Base-by-base conservation (phyloP, 225 moss, liverwort and hornwort genomes). In the Climacium dendroides region DNA sequence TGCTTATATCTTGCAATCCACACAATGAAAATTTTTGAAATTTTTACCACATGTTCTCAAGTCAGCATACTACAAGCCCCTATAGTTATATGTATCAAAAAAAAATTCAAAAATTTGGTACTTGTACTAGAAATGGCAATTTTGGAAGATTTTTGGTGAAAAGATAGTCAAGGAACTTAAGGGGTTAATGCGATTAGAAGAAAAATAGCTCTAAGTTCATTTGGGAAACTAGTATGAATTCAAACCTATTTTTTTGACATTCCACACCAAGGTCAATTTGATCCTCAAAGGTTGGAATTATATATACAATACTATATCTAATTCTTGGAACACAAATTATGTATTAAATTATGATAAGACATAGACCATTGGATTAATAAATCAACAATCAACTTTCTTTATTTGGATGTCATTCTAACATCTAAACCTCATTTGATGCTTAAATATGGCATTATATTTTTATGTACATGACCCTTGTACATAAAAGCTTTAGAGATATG, bases 221-320 rank as follows among this genome's bases (percentile, higher is more conserved):
- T 28, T 28, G 10, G 26, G 28, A 45, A 28, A 45, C 28, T 72
- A 5, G 2, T 72, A 28, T 45, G 10, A 72, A 28, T 16, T 45
- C 28, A 72, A 45, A 10, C 1, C 28, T 28, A 43, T 43, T 71
- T 28, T 71, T 5, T 71, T 25, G 41, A 28, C 43, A 43, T 43
- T 25, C 26, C 1, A 15, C 16, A 43, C 15, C 9, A 71, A 43
- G 5, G 5, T 71, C 28, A 15, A 43, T 8, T 41, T 43, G 9
- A 71, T 8, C 20, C 28, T 71, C 26, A 43, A 15, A 71, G 9
- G 5, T 25, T 16, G 10, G 19, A 48, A 32, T 19, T 74, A 1
- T 74, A 48, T 2, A 19, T 11, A 48, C 1, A 12, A 19, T 32
- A 11, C 2, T 4, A 0, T 11, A 30, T 32, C 2, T 11, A 28